A percentile compares a stretch with the other conserved stretches of the same genome.
phyloP scores from a whole-genome alignment of 345 rosid genomes.

The Hibiscus syriacus region DNA sequence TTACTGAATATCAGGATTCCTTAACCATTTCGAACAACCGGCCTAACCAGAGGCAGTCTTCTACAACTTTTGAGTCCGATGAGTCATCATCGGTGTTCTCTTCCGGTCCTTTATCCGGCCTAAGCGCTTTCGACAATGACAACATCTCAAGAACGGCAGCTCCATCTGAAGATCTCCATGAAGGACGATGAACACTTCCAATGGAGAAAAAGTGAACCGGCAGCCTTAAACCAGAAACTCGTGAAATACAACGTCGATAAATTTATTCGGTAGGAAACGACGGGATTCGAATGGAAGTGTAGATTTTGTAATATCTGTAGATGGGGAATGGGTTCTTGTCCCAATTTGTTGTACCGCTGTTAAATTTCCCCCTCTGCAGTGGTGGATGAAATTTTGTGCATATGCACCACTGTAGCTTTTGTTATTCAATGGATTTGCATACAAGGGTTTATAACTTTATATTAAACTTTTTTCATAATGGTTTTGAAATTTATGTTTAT shows the following conservation, averaged over 20 bases:
- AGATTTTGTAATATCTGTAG: conserved; percentile 18
- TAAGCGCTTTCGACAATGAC: conserved; percentile 74
- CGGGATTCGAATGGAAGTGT: conserved; percentile 4
- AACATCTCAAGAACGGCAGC: conserved; percentile 66
- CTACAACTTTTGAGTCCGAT: conserved; percentile 86
- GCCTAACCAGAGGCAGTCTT: conserved; percentile 76
- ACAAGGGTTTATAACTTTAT: background rate
- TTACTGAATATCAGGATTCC: conserved; percentile 68
- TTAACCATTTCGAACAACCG: conserved; percentile 34
- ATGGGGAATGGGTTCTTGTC: conserved; percentile 18
- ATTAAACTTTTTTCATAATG: background rate
- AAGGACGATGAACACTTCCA: conserved; percentile 55
- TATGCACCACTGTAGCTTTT: conserved; percentile 4
- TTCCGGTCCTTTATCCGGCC: conserved; percentile 89
- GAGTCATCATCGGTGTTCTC: conserved; percentile 95
- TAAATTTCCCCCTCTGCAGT: conserved; percentile 19
- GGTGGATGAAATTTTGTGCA: conserved; percentile 31
- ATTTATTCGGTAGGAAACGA: conserved; percentile 5
- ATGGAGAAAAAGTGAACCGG: conserved; percentile 5
- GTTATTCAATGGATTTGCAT: background rate
- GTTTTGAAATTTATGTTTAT: background rate
- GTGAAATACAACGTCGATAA: conserved; percentile 3
- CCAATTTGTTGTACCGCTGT: conserved; percentile 14
- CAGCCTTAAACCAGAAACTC: conserved; percentile 1
- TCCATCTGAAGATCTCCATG: conserved; percentile 96